phyloP scores from a whole-genome alignment of 2,329 filamentous ascomycete species.

The Xylariaceae sp. region DNA sequence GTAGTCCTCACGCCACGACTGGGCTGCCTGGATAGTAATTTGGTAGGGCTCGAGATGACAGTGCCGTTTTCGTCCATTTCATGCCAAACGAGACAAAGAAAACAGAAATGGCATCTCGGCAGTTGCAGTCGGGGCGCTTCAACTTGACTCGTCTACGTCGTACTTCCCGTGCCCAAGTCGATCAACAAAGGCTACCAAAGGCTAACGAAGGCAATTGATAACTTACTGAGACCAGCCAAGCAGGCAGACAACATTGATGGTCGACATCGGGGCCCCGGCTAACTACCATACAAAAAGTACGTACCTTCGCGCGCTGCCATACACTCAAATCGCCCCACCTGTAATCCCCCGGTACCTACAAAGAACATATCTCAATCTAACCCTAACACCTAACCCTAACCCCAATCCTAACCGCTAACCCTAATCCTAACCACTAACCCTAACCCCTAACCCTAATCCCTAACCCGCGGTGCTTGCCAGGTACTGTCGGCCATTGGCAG shows the following conservation, averaged over 20 bases:
- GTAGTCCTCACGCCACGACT: not conserved
- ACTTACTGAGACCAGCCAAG: not conserved
- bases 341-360: too few relatives aligned
- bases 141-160: not conserved
- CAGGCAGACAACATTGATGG: not conserved
- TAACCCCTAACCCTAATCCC: too few relatives aligned
- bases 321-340: too few relatives aligned
- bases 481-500: too few relatives aligned
- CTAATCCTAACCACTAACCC: too few relatives aligned
- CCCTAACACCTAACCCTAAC: too few relatives aligned
- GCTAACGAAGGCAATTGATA: constrained; percentile 8
- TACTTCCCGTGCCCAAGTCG: not conserved
- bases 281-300: too few relatives aligned
- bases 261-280: too few relatives aligned
- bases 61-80: not conserved
- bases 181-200: not conserved
- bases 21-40: not conserved
- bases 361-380: too few relatives aligned
- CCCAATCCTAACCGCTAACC: too few relatives aligned
- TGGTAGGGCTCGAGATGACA: not conserved
- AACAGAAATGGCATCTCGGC: constrained; percentile 1
- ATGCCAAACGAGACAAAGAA: not conserved
- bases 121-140: not conserved
- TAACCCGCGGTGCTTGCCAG: too few relatives aligned
- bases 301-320: too few relatives aligned